Conservation (phyloP, 2,329 filamentous ascomycete genomes). For the Fusarium sp. region DNA sequence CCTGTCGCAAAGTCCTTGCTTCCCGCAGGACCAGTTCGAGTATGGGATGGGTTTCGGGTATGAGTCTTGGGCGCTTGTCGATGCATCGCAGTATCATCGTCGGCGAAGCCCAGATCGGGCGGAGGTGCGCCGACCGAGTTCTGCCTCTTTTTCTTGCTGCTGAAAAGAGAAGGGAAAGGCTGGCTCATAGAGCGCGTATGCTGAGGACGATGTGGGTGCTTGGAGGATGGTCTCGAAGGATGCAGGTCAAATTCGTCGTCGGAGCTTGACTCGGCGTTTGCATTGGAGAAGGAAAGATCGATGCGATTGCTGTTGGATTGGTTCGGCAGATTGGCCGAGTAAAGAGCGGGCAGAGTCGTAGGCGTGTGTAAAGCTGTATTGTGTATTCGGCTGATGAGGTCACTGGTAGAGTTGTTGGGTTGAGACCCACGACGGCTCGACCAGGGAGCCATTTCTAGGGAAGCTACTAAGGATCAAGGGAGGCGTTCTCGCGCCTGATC, state of each 20-base stretch:
- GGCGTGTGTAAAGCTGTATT: conserved; percentile 53
- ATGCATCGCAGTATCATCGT: conserved; percentile 50
- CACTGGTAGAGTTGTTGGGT: conserved; percentile 47
- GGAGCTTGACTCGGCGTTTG: conserved; percentile 58
- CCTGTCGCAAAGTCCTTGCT: conserved; percentile 75
- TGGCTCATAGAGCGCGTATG: conserved; percentile 78
- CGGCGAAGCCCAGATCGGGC: conserved; percentile 51
- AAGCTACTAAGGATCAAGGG: conserved; percentile 36
- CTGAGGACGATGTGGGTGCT: conserved; percentile 36
- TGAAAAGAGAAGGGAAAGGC: conserved; percentile 80
- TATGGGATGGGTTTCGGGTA: conserved; percentile 39
- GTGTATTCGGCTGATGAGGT: conserved; percentile 56
- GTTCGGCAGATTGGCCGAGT: conserved; percentile 23
- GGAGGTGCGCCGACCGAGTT: conserved; percentile 54
- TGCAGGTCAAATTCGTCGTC: conserved; percentile 60
- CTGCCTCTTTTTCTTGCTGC: conserved; percentile 68
- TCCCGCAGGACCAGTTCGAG: conserved; percentile 52
- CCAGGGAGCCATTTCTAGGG: conserved; percentile 53
- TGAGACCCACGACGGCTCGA: conserved; percentile 50
- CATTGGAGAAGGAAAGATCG: conserved; percentile 50
- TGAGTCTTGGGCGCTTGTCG: conserved; percentile 49
- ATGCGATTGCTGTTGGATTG: conserved; percentile 38
- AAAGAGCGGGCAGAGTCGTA: conserved; percentile 45
- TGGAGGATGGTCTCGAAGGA: conserved; percentile 45
- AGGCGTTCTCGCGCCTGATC: conserved; percentile 16